phyloP scores from a whole-genome alignment of 192 early-diverging fungal genomes.

The Obelidium mucronatum region DNA sequence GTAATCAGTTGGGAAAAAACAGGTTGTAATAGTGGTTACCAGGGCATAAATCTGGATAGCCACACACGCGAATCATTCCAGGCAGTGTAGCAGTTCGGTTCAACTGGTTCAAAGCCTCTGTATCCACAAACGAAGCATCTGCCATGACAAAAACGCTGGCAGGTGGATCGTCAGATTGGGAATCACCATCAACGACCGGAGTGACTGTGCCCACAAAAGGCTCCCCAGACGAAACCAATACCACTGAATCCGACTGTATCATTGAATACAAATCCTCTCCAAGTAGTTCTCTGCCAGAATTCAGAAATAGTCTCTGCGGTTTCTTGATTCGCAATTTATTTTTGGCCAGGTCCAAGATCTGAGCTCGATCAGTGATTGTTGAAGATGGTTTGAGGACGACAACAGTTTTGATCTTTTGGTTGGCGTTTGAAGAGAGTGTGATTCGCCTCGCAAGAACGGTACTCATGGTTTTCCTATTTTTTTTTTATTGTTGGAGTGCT shows the following conservation, averaged over 20 bases:
- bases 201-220: conserved; percentile 50
- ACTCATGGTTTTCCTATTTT: too few species aligned
- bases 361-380: conserved; percentile 21
- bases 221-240: conserved; percentile 61
- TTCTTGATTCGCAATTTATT: conserved; percentile 65
- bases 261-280: conserved; percentile 29
- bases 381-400: conserved; percentile 49
- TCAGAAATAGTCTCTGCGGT: conserved; percentile 48
- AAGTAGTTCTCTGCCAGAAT: conserved; percentile 37
- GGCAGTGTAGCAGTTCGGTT: conserved; percentile 50
- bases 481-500: too few species aligned
- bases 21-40: too few species aligned
- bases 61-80: conserved; percentile 7
- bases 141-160: conserved; percentile 49
- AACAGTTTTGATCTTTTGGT: conserved; percentile 50
- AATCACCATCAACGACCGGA: not conserved
- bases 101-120: conserved; percentile 54
- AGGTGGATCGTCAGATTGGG: not conserved
- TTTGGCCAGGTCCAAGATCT: conserved; percentile 54
- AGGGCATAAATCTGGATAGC: conserved; percentile 45
- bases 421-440: conserved; percentile 59
- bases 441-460: too few species aligned
- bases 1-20: conserved; percentile 59
- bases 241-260: conserved; percentile 47
- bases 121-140: conserved; percentile 52